phyloP scores from a whole-genome alignment of 2,329 filamentous ascomycete genomes.

The Diplodia mutila region DNA sequence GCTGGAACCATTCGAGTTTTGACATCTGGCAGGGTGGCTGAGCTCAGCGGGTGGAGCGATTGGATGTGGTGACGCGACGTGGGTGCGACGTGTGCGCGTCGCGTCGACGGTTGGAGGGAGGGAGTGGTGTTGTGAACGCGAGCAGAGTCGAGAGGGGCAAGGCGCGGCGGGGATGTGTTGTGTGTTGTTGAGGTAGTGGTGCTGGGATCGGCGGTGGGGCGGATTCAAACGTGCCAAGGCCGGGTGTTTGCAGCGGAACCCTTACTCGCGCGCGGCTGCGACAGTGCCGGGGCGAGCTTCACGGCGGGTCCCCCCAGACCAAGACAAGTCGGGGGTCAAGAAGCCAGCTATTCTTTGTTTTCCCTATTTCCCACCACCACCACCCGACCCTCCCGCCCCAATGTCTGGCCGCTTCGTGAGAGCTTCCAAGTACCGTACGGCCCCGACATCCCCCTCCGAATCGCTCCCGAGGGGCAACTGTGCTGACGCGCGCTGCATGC shows the following conservation, averaged over 20 bases:
- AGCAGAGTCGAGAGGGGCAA: background rate
- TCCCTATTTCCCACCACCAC: slow-evolving; percentile 11
- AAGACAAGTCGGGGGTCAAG: slow-evolving; percentile 19
- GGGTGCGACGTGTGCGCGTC: background rate
- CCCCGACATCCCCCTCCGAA: too few relatives aligned
- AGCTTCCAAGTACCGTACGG: slow-evolving; percentile 73
- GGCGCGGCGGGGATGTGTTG: background rate
- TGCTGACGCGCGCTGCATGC: slow-evolving; percentile 36
- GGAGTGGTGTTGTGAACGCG: background rate
- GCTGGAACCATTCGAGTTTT: slow-evolving; percentile 13
- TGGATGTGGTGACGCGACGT: background rate
- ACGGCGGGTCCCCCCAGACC: slow-evolving; percentile 23
- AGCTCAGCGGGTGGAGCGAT: background rate
- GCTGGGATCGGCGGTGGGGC: slow-evolving; percentile 13
- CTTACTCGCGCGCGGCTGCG: slow-evolving; percentile 19
- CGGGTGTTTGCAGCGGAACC: slow-evolving; percentile 19
- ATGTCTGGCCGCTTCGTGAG: slow-evolving; percentile 76
- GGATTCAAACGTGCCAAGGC: slow-evolving; percentile 11
- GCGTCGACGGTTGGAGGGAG: background rate
- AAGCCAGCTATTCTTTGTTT: slow-evolving; percentile 19
- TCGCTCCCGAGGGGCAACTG: slow-evolving; percentile 30
- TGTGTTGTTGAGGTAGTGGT: background rate
- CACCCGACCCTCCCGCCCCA: background rate
- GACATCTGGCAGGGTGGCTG: slow-evolving; percentile 19
- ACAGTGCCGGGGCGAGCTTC: slow-evolving; percentile 10